Evolutionary conservation across 2,329 filamentous ascomycete species (phyloP), one percentile per base, ranked within the genome.

Genomic region (Nannizziopsis barbatae): DNA sequence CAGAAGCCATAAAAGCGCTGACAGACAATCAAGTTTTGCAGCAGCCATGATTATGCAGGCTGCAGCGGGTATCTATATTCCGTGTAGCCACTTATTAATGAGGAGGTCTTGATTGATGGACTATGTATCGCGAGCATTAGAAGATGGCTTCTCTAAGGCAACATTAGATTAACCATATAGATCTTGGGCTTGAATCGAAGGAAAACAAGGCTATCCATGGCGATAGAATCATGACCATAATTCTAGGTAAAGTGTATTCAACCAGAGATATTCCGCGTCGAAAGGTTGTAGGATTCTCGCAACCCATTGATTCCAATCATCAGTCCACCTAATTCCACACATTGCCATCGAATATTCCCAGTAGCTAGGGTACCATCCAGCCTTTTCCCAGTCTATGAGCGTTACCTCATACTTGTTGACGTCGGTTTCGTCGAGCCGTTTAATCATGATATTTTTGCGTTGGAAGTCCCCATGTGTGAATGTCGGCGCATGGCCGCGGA

Each of bases 311-410:
- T 52, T 51, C 62, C 62, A 66, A 50, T 66, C 60, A 59, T 64
- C 61, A 42, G 58, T 53, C 59, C 62, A 67, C 50, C 52, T 42
- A 43, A 58, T 60, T 37, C 55, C 56, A 55, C 59, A 61, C 48
- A 64, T 53, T 37, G 66, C 61, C 49, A 58, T 51, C 30, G 60
- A 59, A 50, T 65, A 68, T 51, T 68, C 65, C 63, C 63, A 67
- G 52, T 67, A 69, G 30, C 48, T 58, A 18, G 64, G 65, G 52
- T 65, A 65, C 65, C 62, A 69, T 30, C 65, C 63, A 38, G 65
- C 51, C 39, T 55, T 61, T 45, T 68, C 65, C 65, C 64, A 69
- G 56, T 70, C 64, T 52, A 70, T 61, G 6, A 69, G 50, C 17
- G 59, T 55, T n/a, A 65, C 18, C 42, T 62, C 54, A 32, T 48